phyloP scores from a whole-genome alignment of 2,329 filamentous ascomycete species.

The Aspergillus fumigatiaffinis region DNA sequence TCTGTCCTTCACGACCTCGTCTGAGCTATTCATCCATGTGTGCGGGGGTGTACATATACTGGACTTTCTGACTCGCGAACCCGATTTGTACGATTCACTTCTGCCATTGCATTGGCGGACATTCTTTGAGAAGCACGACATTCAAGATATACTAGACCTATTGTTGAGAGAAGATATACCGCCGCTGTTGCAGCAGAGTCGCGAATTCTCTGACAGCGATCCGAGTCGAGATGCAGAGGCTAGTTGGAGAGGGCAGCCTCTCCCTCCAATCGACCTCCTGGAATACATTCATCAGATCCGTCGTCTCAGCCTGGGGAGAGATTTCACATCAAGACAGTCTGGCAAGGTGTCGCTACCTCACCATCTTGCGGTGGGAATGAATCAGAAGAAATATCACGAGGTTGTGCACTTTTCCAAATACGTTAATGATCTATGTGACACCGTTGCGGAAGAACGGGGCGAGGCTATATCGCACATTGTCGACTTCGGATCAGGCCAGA shows the following conservation, averaged over 20 bases:
- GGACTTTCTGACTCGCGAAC: constrained; percentile 86
- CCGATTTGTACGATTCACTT: constrained; percentile 74
- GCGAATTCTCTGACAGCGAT: constrained; percentile 2
- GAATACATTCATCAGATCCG: constrained; percentile 70
- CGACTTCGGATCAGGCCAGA: constrained; percentile 95
- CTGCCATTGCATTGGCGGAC: constrained; percentile 76
- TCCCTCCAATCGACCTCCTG: constrained; percentile 56
- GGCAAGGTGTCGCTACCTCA: constrained; percentile 56
- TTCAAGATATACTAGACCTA: constrained; percentile 74
- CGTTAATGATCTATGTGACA: constrained; percentile 62
- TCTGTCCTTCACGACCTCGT: constrained; percentile 69
- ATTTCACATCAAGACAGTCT: constrained; percentile 46
- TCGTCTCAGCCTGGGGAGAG: constrained; percentile 62
- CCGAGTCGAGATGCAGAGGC: constrained; percentile 1
- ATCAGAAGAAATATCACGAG: constrained; percentile 91
- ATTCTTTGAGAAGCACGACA: constrained; percentile 68
- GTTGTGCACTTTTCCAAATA: constrained; percentile 88
- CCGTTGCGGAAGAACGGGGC: constrained; percentile 48
- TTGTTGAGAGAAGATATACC: constrained; percentile 73
- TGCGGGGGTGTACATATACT: constrained; percentile 96
- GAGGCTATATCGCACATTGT: constrained; percentile 74
- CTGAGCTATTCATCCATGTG: constrained; percentile 76
- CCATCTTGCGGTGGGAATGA: constrained; percentile 84
- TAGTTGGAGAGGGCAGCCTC: constrained; percentile 42
- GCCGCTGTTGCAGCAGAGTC: constrained; percentile 26